These are phyloP conservation scores for Vicia villosa DNA, from an alignment of 306 rosid species.

Conservation along the genomic window DNA sequence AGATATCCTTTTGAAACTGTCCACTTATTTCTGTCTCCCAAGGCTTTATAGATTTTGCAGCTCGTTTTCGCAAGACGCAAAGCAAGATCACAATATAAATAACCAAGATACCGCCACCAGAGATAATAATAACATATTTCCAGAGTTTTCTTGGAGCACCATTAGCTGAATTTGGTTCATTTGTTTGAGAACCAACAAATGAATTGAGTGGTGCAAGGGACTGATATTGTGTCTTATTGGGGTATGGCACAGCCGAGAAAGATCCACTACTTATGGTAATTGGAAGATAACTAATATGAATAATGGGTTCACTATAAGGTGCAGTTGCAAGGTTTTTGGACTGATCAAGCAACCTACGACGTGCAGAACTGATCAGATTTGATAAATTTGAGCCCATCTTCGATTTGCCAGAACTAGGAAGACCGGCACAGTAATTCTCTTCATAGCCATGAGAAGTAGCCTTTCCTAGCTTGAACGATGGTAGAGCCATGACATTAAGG, in stretches of 20 bases:
- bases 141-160: slow-evolving; percentile 45
- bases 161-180: slow-evolving; percentile 34
- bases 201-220: slow-evolving; percentile 41
- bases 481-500: slow-evolving; percentile 44
- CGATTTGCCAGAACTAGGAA: slow-evolving; percentile 45
- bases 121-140: slow-evolving; percentile 50
- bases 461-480: slow-evolving; percentile 49
- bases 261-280: slow-evolving; percentile 76
- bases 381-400: slow-evolving; percentile 32
- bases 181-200: slow-evolving; percentile 31
- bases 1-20: slow-evolving; percentile 83
- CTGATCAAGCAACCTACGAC: slow-evolving; percentile 74
- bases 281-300: slow-evolving; percentile 52
- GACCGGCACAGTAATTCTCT: slow-evolving; percentile 38
- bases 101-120: slow-evolving; percentile 47
- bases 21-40: slow-evolving; percentile 97
- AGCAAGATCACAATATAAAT: slow-evolving; percentile 46
- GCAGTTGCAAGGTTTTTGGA: slow-evolving; percentile 75
- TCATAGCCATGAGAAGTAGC: slow-evolving; percentile 36
- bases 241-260: slow-evolving; percentile 67
- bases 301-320: slow-evolving; percentile 48
- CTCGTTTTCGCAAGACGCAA: slow-evolving; percentile 65
- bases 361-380: slow-evolving; percentile 45
- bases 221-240: slow-evolving; percentile 38
- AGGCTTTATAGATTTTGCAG: slow-evolving; percentile 71